phyloP scores from a whole-genome alignment of 257 asterid genomes.

The Solanum stenotomum region DNA sequence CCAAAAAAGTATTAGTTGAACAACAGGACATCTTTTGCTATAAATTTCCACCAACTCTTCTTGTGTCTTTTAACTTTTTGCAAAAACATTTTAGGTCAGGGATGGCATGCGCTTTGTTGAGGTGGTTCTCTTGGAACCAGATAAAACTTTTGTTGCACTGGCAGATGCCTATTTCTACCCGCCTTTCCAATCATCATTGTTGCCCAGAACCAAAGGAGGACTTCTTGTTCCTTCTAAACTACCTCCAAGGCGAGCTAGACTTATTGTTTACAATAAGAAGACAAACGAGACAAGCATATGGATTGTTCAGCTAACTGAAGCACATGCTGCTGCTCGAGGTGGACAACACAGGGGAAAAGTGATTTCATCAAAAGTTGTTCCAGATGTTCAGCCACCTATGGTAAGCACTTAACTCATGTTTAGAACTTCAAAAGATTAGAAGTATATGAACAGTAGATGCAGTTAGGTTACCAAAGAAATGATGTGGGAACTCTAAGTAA shows the following conservation, averaged over 20 bases:
- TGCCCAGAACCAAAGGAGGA: slow-evolving; percentile 84
- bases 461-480: background rate
- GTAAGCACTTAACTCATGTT: slow-evolving; percentile 24
- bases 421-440: background rate
- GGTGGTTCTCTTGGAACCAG: slow-evolving; percentile 94
- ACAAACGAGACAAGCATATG: slow-evolving; percentile 91
- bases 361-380: slow-evolving; percentile 59
- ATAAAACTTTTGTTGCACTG: slow-evolving; percentile 73
- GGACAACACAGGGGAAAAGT: slow-evolving; percentile 98
- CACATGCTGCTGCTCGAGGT: slow-evolving; percentile 89
- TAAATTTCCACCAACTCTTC: background rate
- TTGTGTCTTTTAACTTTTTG: background rate
- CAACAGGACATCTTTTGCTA: background rate
- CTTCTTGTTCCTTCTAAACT: slow-evolving; percentile 74
- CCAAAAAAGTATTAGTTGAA: background rate
- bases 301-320: slow-evolving; percentile 90
- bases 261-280: slow-evolving; percentile 75
- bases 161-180: slow-evolving; percentile 99
- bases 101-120: slow-evolving; percentile 93
- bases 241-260: slow-evolving; percentile 90
- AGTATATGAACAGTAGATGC: background rate
- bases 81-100: slow-evolving; percentile 51
- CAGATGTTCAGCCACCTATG: slow-evolving; percentile 97
- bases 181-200: slow-evolving; percentile 87
- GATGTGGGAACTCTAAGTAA: background rate